phyloP scores from a whole-genome alignment of 352 stramenopile genomes.

The Phytophthora agathidicida region DNA sequence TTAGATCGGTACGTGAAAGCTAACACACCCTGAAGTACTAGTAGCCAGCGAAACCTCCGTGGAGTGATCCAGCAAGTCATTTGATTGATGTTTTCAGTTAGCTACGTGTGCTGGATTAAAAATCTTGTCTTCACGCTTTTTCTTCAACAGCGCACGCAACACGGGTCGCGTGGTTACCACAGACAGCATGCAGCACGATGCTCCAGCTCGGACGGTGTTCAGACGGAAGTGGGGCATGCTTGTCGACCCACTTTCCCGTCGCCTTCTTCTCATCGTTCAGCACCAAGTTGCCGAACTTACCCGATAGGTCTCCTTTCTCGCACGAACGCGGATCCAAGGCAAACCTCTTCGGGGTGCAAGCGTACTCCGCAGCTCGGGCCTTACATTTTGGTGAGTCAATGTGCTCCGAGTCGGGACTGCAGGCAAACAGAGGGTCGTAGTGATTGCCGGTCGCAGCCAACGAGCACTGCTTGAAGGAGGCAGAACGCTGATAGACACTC shows the following conservation, averaged over 20 bases:
- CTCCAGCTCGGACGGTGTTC: conserved; percentile 47
- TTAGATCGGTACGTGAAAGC: too few relatives aligned
- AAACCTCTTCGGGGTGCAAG: conserved; percentile 46
- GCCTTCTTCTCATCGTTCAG: conserved; percentile 24
- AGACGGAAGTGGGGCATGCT: conserved; percentile 30
- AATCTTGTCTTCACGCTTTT: not conserved
- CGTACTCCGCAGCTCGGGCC: conserved; percentile 35
- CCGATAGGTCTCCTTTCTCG: conserved; percentile 60
- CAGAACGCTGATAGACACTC: conserved; percentile 19
- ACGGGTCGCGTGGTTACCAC: conserved; percentile 30
- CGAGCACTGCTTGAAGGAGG: conserved; percentile 40
- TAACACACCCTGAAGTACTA: too few relatives aligned
- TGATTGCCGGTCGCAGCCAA: conserved; percentile 48
- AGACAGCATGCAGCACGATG: conserved; percentile 50
- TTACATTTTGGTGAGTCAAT: conserved; percentile 32
- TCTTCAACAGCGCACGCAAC: conserved; percentile 45
- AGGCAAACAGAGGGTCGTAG: conserved; percentile 59
- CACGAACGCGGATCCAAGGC: conserved; percentile 32
- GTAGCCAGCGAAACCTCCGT: too few relatives aligned
- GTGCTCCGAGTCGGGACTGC: conserved; percentile 51
- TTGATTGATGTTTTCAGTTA: not conserved
- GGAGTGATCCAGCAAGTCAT: not conserved
- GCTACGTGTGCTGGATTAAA: not conserved
- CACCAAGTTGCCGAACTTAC: conserved; percentile 49
- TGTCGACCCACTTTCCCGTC: conserved; percentile 32